A percentile compares a stretch with the other conserved stretches of the same genome.
Conservation (phyloP, 2,329 filamentous ascomycete species). For the Aspergillus eucalypticola region DNA sequence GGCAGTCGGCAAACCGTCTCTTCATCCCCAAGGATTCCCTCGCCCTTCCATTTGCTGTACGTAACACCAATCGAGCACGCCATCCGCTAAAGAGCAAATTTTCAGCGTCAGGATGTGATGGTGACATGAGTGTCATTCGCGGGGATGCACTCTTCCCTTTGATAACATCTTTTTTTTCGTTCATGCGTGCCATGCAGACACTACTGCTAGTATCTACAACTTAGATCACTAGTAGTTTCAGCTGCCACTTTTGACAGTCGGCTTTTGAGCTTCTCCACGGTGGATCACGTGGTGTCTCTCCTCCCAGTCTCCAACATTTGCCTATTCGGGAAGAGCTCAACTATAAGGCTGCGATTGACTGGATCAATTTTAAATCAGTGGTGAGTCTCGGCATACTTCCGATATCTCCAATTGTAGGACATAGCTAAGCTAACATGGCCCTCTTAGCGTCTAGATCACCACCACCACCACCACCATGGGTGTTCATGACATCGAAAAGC, state of each 20-base stretch:
- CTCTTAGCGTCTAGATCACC: background rate
- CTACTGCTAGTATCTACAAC: background rate
- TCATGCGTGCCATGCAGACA: background rate
- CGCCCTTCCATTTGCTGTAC: conserved; percentile 9
- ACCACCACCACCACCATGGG: conserved; percentile 13
- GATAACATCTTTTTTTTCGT: background rate
- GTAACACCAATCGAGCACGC: conserved; percentile 28
- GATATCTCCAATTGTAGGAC: background rate
- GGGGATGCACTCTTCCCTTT: background rate
- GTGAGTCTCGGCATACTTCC: background rate
- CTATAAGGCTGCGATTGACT: background rate
- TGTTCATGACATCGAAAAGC: conserved; percentile 29
- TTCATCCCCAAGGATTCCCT: background rate
- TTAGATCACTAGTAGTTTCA: no score
- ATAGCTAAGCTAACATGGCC: background rate
- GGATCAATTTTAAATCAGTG: background rate
- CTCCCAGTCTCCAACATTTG: background rate
- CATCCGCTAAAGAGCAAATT: conserved; percentile 21
- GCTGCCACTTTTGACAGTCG: no score
- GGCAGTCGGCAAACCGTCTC: conserved; percentile 6
- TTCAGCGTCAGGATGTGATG: background rate
- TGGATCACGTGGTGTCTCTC: background rate
- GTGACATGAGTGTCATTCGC: background rate
- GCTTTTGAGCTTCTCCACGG: background rate
- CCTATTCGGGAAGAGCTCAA: background rate